Conservation (phyloP, 495 filamentous ascomycete genomes). For the Cercophora samala region DNA sequence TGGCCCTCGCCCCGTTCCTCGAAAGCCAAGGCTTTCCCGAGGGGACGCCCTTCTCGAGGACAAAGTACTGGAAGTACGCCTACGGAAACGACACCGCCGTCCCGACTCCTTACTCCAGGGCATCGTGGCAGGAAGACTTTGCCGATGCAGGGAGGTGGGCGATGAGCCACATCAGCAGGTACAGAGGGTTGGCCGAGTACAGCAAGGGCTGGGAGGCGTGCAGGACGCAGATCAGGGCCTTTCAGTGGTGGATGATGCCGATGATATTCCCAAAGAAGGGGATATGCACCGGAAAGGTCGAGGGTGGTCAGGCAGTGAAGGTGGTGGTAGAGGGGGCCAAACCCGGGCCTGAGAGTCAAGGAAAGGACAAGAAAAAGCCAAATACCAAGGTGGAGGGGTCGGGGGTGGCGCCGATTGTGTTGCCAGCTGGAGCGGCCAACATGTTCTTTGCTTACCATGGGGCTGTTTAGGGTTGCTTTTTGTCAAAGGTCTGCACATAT, state of each 20-base stretch:
- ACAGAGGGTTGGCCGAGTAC: slow-evolving; percentile 12
- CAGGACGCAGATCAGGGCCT: slow-evolving; percentile 13
- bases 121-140: slow-evolving; percentile 23
- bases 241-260: slow-evolving; percentile 13
- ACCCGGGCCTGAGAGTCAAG: background rate
- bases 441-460: slow-evolving; percentile 4
- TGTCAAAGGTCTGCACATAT: background rate
- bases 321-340: background rate
- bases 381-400: background rate
- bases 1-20: slow-evolving; percentile 13
- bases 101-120: slow-evolving; percentile 24
- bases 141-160: slow-evolving; percentile 28
- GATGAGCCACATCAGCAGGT: slow-evolving; percentile 19
- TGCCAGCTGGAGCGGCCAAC: background rate
- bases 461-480: background rate
- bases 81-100: slow-evolving; percentile 15
- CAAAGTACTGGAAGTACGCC: slow-evolving; percentile 15
- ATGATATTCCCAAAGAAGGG: slow-evolving; percentile 15
- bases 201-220: slow-evolving; percentile 20
- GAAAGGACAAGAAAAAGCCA: background rate
- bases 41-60: slow-evolving; percentile 19
- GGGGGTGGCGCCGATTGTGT: background rate
- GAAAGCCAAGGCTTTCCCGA: background rate
- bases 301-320: background rate
- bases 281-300: slow-evolving; percentile 15